Conservation (phyloP, 2,329 filamentous ascomycete species). For the Allantophomopsis lycopodina region DNA sequence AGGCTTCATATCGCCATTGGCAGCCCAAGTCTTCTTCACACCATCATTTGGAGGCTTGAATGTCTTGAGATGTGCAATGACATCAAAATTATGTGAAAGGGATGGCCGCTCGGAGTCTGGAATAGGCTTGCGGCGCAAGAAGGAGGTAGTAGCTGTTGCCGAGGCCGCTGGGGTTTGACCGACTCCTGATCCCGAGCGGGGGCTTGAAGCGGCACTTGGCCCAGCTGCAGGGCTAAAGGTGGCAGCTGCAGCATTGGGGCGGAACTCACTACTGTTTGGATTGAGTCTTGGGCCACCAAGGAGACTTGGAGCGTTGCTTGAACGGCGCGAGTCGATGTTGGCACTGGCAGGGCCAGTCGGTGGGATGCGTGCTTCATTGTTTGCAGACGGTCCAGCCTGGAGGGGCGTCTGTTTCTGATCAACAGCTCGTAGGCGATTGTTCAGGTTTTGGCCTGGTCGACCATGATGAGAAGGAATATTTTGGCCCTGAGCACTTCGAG, state of each 20-base stretch:
- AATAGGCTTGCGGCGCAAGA: conserved; percentile 60
- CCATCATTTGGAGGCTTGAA: conserved; percentile 35
- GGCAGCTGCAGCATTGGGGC: conserved; percentile 67
- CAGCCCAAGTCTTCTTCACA: conserved; percentile 43
- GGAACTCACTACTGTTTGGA: conserved; percentile 64
- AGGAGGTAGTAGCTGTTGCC: conserved; percentile 22
- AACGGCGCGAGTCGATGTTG: conserved; percentile 35
- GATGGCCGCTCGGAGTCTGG: conserved; percentile 39
- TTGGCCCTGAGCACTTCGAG: conserved; percentile 11
- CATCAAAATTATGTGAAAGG: conserved; percentile 42
- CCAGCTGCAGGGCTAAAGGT: conserved; percentile 61
- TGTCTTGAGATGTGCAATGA: conserved; percentile 43
- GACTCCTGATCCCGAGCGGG: conserved; percentile 36
- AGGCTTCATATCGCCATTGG: conserved; percentile 71
- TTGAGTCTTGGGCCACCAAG: conserved; percentile 38
- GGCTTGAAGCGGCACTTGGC: conserved; percentile 56
- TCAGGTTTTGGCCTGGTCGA: conserved; percentile 9
- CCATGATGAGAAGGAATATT: conserved; percentile 9
- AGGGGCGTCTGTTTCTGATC: conserved; percentile 7
- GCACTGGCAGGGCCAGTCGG: conserved; percentile 57
- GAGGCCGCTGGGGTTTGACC: conserved; percentile 16
- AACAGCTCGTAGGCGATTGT: conserved; percentile 12
- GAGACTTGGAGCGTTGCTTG: conserved; percentile 35
- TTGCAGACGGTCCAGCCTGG: conserved; percentile 20
- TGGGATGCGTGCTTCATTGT: conserved; percentile 55